Evolutionary conservation across 2,329 filamentous ascomycete species (phyloP), one percentile per base, ranked within the genome.

Genomic region (Cyphellophora europaea): DNA sequence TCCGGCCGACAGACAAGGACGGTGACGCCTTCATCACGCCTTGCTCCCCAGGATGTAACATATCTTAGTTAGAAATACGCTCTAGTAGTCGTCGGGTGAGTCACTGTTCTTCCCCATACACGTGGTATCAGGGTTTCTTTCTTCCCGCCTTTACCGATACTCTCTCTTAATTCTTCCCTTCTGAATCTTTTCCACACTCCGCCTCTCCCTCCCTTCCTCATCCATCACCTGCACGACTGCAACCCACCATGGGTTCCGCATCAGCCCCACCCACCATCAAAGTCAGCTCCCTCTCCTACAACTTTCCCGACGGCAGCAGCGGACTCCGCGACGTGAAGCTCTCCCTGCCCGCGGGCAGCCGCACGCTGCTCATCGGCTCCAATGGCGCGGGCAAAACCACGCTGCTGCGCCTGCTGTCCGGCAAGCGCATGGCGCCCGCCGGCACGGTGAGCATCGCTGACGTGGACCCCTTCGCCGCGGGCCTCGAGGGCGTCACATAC

Each of bases 381-480:
- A 98, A 98, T 60, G 91, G 91, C 44, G 89, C 91, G 13, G 91
- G 91, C 47, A 98, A 98, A 66, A 96, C 91, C 6, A 98, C 91
- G 1, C 79, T 98, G 38, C 79, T 98, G 30, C 88, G 88, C 41
- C 82, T 98, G 29, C 77, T 98, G 41, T 86, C 88, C 12, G 91
- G 91, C 55, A 96, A 96, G 67, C 86, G 88, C 37, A 83, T 98
- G 52, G 82, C 89, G 1, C 89, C 91, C 0, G 64, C 67, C 35
- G 67, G 72, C 54, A 77, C 79, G 45, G 83, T 98, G 57, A 67
- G 65, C 51, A 79, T 98, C 43, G 81, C 76, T 32, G 85, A 83
- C 44, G 76, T 85, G 32, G 91, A 98, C 61, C 91, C 91, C 6
- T 98, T 98, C 74, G 82, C 85, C 58, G 74, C 87, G 21, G 77